Evolutionary conservation across 2,329 filamentous ascomycete species (phyloP).

Genomic region (Hypoxylon sp.): DNA sequence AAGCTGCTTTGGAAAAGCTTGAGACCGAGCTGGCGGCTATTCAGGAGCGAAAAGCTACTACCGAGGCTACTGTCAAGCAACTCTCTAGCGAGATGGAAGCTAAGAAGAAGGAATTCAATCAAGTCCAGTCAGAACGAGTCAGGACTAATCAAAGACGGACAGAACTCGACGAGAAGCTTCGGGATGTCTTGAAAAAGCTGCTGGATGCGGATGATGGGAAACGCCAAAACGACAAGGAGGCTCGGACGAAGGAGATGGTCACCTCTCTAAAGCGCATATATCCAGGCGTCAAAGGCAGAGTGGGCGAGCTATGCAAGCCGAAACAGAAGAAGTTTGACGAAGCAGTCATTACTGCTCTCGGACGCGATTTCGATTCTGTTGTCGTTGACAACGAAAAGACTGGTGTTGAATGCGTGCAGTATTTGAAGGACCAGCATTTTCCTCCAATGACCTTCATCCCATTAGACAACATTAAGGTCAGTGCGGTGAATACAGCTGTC

Average conservation of each 20-base stretch:
- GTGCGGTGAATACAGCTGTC: slow-evolving; percentile 88
- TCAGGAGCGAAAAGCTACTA: slow-evolving; percentile 75
- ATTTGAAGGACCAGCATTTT: slow-evolving; percentile 90
- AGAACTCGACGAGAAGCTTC: slow-evolving; percentile 92
- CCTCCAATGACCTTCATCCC: slow-evolving; percentile 95
- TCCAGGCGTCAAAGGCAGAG: slow-evolving; percentile 89
- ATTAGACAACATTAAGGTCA: slow-evolving; percentile 96
- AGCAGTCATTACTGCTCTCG: slow-evolving; percentile 91
- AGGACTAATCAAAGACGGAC: slow-evolving; percentile 85
- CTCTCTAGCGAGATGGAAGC: slow-evolving; percentile 82
- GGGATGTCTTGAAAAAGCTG: slow-evolving; percentile 84
- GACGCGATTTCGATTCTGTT: slow-evolving; percentile 93
- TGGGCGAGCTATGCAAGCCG: slow-evolving; percentile 92
- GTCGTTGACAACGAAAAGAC: slow-evolving; percentile 96
- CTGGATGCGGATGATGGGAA: slow-evolving; percentile 87
- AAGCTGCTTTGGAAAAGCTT: slow-evolving; percentile 81
- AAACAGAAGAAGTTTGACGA: slow-evolving; percentile 98
- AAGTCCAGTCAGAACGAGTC: slow-evolving; percentile 85
- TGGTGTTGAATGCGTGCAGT: slow-evolving; percentile 92
- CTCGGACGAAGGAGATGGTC: slow-evolving; percentile 84
- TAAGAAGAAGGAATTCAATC: slow-evolving; percentile 93
- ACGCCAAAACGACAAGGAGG: slow-evolving; percentile 87
- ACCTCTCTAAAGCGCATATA: slow-evolving; percentile 90
- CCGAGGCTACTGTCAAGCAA: slow-evolving; percentile 75
- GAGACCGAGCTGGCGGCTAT: slow-evolving; percentile 79